Percentiles rank a stretch among this genome's conserved stretches.
Conservation (phyloP, 495 filamentous ascomycete genomes). For the Aspergillus cristatus region DNA sequence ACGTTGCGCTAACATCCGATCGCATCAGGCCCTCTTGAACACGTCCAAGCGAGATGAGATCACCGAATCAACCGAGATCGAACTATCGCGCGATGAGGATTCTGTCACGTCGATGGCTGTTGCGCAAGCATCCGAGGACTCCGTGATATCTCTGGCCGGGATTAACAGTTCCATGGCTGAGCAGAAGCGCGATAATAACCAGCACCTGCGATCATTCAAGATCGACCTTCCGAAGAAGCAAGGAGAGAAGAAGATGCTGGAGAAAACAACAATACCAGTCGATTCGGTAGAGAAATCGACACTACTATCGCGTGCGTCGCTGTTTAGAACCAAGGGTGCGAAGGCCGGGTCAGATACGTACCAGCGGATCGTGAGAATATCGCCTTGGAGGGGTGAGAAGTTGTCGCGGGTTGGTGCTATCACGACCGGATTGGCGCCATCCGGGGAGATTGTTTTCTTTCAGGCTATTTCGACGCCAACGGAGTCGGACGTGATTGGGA, state of each 20-base stretch:
- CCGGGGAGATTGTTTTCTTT: constrained; percentile 74
- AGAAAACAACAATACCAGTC: constrained; percentile 25
- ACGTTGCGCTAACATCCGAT: no score
- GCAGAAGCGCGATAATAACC: constrained; percentile 67
- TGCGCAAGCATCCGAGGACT: constrained; percentile 44
- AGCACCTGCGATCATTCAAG: constrained; percentile 76
- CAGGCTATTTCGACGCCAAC: constrained; percentile 47
- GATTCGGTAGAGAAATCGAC: no score
- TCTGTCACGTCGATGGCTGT: constrained; percentile 76
- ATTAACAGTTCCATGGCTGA: constrained; percentile 74
- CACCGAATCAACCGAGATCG: constrained; percentile 59
- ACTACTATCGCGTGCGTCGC: constrained; percentile 46
- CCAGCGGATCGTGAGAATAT: constrained; percentile 68
- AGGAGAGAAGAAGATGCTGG: constrained; percentile 20
- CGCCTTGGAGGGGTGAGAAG: constrained; percentile 43
- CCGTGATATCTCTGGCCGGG: constrained; percentile 63
- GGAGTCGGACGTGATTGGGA: constrained; percentile 53
- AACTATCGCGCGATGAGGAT: constrained; percentile 82
- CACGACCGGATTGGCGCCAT: constrained; percentile 62
- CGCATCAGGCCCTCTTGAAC: constrained; percentile 53
- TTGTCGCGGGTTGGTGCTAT: constrained; percentile 57
- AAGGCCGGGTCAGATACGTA: constrained; percentile 54
- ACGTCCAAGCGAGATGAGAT: constrained; percentile 53
- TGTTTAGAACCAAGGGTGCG: constrained; percentile 50
- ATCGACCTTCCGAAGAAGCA: constrained; percentile 37